Base-by-base conservation (phyloP, 768 basidiomycete genomes). In the Agaricus blazei region DNA sequence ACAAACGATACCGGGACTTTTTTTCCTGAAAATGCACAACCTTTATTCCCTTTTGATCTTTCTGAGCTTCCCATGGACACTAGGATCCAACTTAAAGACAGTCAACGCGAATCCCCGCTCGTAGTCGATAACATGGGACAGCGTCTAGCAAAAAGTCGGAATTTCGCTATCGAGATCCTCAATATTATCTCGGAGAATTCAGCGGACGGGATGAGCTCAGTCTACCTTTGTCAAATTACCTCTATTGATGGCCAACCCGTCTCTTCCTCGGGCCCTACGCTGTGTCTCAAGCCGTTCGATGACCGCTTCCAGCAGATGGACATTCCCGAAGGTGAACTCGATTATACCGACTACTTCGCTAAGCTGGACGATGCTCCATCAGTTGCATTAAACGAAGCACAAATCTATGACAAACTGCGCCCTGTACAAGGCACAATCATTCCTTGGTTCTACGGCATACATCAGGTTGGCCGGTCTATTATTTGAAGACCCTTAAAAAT, bases 361-460 rank as follows among this genome's bases (percentile, higher is more conserved):
- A 46, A 36, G 4, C 54, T 46, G 59, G 58, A 58, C 55, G 51
- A 56, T 43, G 63, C 65, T 9, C 59, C 63, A 56, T n/a, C 5
- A 6, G 54, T 57, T 9, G 65, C 65, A 26, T 50, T 57, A 48
- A 65, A 63, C 34, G 62, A 67, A 53, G 53, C 56, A 7, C 47
- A 44, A 37, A 61, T 62, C 9, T 67, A 67, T 44, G 53, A 66
- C 26, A 65, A 67, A 59, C 60, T 67, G 37, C 56, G 11, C 29
- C 37, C 59, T n/a, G 59, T 51, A 15, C 66, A 66, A 59, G 66
- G 66, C 28, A 56, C 64, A 5, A n/a, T 63, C 3, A 34, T 66
- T 54, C 66, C 66, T 46, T 67, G 65, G 66, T 67, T 63, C 36
- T 67, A 66, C 49, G 65, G 66, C 31, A 49, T 34, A 3, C 64